Evolutionary conservation across 2,329 filamentous ascomycete genomes (phyloP).

Genomic region (Colletotrichum neosansevieriae): DNA sequence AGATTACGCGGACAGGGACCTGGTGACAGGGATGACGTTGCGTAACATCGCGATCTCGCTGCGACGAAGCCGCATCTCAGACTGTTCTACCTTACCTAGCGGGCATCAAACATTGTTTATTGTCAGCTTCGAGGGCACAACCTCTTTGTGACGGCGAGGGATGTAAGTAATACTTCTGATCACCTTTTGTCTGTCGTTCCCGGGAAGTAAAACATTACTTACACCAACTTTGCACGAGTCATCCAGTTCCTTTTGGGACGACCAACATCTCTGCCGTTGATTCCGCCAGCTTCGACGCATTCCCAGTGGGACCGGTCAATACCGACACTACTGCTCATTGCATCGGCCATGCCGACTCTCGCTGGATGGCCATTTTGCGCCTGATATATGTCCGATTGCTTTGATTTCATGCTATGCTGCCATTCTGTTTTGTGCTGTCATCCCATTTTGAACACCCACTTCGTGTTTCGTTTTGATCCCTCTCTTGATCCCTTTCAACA

Average conservation of each 20-base stretch:
- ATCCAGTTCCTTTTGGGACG: neutral
- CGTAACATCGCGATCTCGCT: neutral
- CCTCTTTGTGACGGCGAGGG: no score
- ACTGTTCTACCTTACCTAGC: neutral
- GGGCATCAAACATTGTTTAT: neutral
- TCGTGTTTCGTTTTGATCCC: neutral
- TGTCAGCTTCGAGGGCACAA: neutral
- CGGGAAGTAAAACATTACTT: neutral
- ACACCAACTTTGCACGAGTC: neutral
- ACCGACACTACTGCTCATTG: conserved; percentile 7
- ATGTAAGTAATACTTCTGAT: no score
- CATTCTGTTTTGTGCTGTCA: neutral
- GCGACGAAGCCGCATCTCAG: neutral
- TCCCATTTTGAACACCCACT: neutral
- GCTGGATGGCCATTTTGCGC: neutral
- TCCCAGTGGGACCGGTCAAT: conserved; percentile 21
- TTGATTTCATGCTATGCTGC: conserved; percentile 12
- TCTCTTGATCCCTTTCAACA: conserved; percentile 1
- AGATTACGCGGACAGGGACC: conserved; percentile 39
- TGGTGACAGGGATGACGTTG: conserved; percentile 36
- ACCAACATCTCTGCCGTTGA: neutral
- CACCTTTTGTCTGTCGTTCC: no score
- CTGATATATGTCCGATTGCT: conserved; percentile 1
- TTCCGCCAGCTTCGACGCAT: conserved; percentile 7
- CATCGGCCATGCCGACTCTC: conserved; percentile 9